Percentiles rank a stretch among this genome's conserved stretches.
Conservation (phyloP, 306 rosid species). For the Acacia acuminata region DNA sequence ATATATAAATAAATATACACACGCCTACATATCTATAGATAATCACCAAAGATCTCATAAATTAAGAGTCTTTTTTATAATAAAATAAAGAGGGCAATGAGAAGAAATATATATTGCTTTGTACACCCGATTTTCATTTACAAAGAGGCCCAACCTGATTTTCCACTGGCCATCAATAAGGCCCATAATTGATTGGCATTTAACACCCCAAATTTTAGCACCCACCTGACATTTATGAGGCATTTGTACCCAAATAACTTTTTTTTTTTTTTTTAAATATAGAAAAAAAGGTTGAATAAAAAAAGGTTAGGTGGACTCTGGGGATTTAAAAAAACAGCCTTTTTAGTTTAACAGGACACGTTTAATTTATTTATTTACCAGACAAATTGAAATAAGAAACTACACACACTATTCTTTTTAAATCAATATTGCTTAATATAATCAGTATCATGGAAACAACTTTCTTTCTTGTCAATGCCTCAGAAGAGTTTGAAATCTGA, state of each 20-base stretch:
- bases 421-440: background rate
- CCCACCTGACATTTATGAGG: background rate
- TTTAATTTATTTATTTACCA: background rate
- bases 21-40: background rate
- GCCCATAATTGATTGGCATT: background rate
- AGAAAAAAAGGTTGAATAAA: background rate
- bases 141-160: background rate
- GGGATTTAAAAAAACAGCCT: background rate
- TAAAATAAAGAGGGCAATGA: background rate
- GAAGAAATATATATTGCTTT: too few species aligned
- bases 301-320: background rate
- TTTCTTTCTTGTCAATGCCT: slow-evolving; percentile 8
- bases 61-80: too few species aligned
- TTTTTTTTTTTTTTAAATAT: too few species aligned
- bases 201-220: background rate
- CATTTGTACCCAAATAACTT: background rate
- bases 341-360: background rate
- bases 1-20: too few species aligned
- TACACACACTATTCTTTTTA: background rate
- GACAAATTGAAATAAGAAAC: background rate
- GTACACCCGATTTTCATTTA: too few species aligned
- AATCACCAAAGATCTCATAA: background rate
- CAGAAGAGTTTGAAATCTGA: background rate
- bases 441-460: background rate
- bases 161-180: background rate